A percentile compares a stretch with the other conserved stretches of the same genome.
These are phyloP conservation scores for Xylariomycetidae sp. DNA, from an alignment of 2,329 filamentous ascomycete species.

Conservation along the genomic window DNA sequence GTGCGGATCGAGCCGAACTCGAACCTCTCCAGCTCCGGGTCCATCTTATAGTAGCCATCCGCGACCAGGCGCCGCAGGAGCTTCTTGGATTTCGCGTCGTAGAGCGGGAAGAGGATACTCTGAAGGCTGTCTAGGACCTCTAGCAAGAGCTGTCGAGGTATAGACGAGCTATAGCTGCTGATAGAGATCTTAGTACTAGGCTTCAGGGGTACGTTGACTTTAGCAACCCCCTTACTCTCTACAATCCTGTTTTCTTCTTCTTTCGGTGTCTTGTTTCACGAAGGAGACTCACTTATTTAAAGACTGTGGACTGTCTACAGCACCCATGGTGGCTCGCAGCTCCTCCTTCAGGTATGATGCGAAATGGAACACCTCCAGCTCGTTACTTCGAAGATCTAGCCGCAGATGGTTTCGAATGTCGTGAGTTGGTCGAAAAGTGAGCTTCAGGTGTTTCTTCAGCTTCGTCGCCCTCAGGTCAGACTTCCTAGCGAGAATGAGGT, in stretches of 20 bases:
- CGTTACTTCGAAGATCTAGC: constrained; percentile 6
- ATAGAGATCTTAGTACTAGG: neutral
- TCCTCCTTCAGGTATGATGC: constrained; percentile 11
- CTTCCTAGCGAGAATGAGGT: constrained; percentile 5
- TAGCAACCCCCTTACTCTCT: no score
- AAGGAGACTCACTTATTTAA: no score
- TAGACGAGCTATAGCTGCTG: no score
- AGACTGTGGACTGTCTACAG: no score
- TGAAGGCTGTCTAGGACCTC: constrained; percentile 12
- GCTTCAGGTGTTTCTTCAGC: constrained; percentile 8
- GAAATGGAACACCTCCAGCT: constrained; percentile 12
- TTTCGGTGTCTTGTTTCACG: no score
- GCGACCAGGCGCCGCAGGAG: constrained; percentile 7
- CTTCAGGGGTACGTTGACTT: neutral
- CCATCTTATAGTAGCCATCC: constrained; percentile 6
- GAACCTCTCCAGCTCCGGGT: constrained; percentile 9
- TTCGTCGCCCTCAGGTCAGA: constrained; percentile 7
- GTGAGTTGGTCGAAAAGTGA: constrained; percentile 7
- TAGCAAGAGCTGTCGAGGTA: constrained; percentile 9
- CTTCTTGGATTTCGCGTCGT: constrained; percentile 8
- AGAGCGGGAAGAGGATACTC: constrained; percentile 11
- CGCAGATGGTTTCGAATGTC: constrained; percentile 11
- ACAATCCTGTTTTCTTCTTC: no score
- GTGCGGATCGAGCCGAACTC: constrained; percentile 9
- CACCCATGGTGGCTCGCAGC: constrained; percentile 8